Evolutionary conservation across 805 yeast species (phyloP), one percentile per base, ranked within the genome.

Genomic region (Starmerella gropengiesseri): DNA sequence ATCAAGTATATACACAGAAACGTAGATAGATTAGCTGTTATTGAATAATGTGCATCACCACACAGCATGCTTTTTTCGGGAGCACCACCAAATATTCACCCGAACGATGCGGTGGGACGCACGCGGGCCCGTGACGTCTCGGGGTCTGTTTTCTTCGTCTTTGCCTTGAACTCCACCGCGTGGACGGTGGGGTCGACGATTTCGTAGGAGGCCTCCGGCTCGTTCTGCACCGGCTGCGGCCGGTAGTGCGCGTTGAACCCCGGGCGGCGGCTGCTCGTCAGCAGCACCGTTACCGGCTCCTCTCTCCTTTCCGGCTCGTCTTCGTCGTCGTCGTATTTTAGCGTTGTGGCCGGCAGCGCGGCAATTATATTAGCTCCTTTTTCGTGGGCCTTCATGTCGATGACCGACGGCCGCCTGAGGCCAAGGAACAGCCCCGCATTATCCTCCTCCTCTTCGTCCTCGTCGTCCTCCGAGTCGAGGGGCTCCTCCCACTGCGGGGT

Each of bases 321-420:
- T 48, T 77, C 76, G 42, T 71, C 74, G 45, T 73, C 78, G 7
- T 84, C 83, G 57, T 75, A 75, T 57, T 87, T 86, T 43, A 89
- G 70, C 0, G 84, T 77, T 0, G 97, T 86, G 2, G 95, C 78
- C 2, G 97, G 96, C 40, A 89, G 63, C 33, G 76, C 67, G 28
- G 84, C 85, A 49, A 87, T 86, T 9, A 84, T 81, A 33, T 73
- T 71, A 48, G 59, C 56, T 46, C 53, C 43, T 41, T 52, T 22
- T 29, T 34, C 41, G 16, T 38, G 31, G 13, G 20, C 25, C 28
- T 27, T 46, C 20, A 32, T 40, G 28, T 35, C 56, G 41, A 37
- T 58, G 49, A 28, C 54, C 48, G 39, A 59, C 37, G 46, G 63
- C 54, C 45, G 61, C 52, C 65, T 57, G 9, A 77, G 79, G 53